Percentiles rank a stretch among this genome's conserved stretches.
Conservation (phyloP, 352 stramenopile species). For the Pythium rishiriense region DNA sequence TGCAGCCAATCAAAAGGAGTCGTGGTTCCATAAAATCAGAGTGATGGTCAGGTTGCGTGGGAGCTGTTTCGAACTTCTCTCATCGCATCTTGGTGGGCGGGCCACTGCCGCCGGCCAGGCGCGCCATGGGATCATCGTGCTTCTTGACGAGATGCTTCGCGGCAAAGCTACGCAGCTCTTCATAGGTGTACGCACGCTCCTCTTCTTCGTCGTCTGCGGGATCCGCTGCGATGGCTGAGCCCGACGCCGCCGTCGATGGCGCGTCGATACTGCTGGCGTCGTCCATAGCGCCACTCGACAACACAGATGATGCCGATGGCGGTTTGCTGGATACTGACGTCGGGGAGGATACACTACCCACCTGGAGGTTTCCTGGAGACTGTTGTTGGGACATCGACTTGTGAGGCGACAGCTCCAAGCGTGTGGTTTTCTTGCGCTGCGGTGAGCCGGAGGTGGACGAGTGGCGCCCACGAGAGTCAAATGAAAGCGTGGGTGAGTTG, state of each 20-base stretch:
- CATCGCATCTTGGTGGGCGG: constrained; percentile 1
- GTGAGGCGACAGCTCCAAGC: constrained; percentile 39
- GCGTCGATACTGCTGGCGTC: background rate
- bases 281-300: background rate
- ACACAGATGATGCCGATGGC: constrained; percentile 1
- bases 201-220: constrained; percentile 60
- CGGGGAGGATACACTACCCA: background rate
- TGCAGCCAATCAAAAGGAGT: background rate
- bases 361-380: constrained; percentile 34
- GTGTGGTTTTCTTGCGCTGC: constrained; percentile 36
- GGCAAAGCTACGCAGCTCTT: constrained; percentile 67
- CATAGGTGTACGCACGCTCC: constrained; percentile 70
- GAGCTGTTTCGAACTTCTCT: no score
- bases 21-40: no score
- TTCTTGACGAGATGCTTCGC: constrained; percentile 50
- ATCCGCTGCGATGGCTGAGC: background rate
- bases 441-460: constrained; percentile 11
- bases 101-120: background rate
- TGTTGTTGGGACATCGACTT: constrained; percentile 50
- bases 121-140: constrained; percentile 8
- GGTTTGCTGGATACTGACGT: background rate
- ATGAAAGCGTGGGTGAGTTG: constrained; percentile 9
- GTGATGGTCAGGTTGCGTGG: no score
- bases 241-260: background rate
- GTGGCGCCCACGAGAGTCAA: background rate